Percentiles rank a stretch among this genome's conserved stretches.
Evolutionary conservation across 306 rosid genomes (phyloP).

Genomic region (Acmispon strigosus): DNA sequence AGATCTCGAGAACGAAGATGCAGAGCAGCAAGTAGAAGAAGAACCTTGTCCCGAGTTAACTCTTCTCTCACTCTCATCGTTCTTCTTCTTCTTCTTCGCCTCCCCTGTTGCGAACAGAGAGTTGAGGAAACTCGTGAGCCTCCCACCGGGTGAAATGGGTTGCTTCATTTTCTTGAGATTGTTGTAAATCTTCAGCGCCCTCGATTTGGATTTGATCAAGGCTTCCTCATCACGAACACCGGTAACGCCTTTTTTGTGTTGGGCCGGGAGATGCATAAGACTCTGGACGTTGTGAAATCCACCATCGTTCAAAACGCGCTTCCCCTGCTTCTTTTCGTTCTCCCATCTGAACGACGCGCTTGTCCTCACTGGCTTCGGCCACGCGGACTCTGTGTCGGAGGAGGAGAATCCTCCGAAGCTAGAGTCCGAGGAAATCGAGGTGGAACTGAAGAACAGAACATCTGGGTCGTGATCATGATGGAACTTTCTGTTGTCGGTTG

Average conservation of each 20-base stretch:
- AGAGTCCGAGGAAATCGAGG: constrained; percentile 80
- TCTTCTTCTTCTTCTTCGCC: constrained; percentile 22
- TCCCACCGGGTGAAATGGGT: constrained; percentile 85
- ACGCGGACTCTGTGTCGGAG: constrained; percentile 76
- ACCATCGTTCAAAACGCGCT: background rate
- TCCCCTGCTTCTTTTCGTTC: constrained; percentile 19
- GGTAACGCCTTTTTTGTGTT: background rate
- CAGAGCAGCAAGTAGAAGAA: constrained; percentile 47
- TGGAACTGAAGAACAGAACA: constrained; percentile 63
- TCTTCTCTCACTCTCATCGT: constrained; percentile 3
- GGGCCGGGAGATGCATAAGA: too few species aligned
- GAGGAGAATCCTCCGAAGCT: constrained; percentile 79
- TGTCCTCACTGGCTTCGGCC: constrained; percentile 47
- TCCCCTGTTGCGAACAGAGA: constrained; percentile 48
- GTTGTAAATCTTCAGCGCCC: constrained; percentile 69
- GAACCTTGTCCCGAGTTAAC: constrained; percentile 20
- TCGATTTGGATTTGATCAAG: constrained; percentile 55
- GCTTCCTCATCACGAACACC: constrained; percentile 20
- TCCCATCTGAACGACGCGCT: constrained; percentile 22
- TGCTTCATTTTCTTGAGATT: constrained; percentile 83
- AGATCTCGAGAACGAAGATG: constrained; percentile 69
- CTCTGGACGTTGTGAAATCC: too few species aligned
- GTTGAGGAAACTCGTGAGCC: constrained; percentile 60
- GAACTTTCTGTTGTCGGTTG: constrained; percentile 27
- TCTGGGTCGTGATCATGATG: constrained; percentile 42